Evolutionary conservation across 2,329 filamentous ascomycete species (phyloP), one percentile per base, ranked within the genome.

Genomic region (Metarhizium rileyi): DNA sequence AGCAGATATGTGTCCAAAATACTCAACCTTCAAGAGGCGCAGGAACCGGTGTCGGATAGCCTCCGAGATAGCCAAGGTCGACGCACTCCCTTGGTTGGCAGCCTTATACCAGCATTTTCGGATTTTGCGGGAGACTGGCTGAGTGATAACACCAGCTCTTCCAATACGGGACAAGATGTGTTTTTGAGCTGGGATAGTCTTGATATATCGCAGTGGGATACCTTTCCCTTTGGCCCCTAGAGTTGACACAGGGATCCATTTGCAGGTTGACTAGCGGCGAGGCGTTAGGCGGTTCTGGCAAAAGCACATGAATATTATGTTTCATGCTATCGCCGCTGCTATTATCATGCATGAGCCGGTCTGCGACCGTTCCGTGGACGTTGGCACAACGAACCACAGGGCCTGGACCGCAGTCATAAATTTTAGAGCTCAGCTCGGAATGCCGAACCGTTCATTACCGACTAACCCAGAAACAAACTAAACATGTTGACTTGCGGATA

Each of bases 191-290:
- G 61, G 61, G 62, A 65, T 16, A 60, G 56, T 7, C 45, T 65
- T 4, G 60, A 64, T 18, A 52, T 65, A 38, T 61, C 58, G 2
- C 60, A 63, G 42, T 65, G 63, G 63, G 63, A 63, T 46, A 65
- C 52, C 27, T 65, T 65, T 49, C 61, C 63, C 1, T 61, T 59
- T 43, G 47, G 44, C 30, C 30, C 30, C 8, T 48, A 18, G 26
- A 12, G 7, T 42, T 25, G 38, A 12, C 20, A 23, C 16, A 7
- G 12, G 20, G 10, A 16, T 9, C 18, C 5, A 43, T 7, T 43
- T 22, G 40, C 20, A n/a, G n/a, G 12, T 25, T 42, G 38, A 42
- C 16, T 42, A 23, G 18, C 9, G 16, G 20, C 20, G 38, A 23
- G 38, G 20, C 38, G 6, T 42, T 42, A 20, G 18, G 3, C 25